These are phyloP conservation scores for Schrenkiella parvula DNA, from an alignment of 345 rosid genomes.

Conservation along the genomic window DNA sequence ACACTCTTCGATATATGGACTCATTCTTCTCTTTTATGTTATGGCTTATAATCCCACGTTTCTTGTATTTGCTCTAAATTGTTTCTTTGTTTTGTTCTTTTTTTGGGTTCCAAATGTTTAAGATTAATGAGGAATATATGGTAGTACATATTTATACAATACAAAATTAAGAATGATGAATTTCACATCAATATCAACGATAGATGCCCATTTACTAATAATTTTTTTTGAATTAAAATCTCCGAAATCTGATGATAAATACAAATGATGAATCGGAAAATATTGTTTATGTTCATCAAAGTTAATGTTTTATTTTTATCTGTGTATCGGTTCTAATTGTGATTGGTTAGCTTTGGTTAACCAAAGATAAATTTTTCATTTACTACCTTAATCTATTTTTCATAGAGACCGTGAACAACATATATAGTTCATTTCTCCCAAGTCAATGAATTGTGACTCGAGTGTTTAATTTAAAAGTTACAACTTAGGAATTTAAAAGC, in stretches of 20 bases:
- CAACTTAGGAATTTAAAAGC: background rate
- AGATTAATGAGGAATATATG: too few relatives aligned
- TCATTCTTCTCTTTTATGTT: background rate
- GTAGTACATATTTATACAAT: background rate
- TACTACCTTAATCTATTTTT: background rate
- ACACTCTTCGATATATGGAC: conserved; percentile 7
- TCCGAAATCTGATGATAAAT: background rate
- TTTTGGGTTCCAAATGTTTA: background rate
- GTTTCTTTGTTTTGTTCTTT: background rate
- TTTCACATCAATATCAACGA: background rate
- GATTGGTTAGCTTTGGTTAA: background rate
- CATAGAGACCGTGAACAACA: background rate
- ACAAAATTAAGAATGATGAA: background rate
- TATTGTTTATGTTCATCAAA: background rate
- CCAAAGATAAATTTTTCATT: background rate
- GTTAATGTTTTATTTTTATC: background rate
- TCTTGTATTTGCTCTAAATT: background rate
- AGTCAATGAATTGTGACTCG: background rate
- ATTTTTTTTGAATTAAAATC: background rate
- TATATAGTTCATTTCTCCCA: background rate
- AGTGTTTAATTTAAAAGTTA: background rate
- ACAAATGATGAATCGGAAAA: background rate
- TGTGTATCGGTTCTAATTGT: background rate
- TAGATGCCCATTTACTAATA: background rate
- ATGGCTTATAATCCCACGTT: background rate